These are phyloP conservation scores for Kalmanozyma brasiliensis DNA, from an alignment of 1,284 basidiomycete genomes.

Conservation along the genomic window DNA sequence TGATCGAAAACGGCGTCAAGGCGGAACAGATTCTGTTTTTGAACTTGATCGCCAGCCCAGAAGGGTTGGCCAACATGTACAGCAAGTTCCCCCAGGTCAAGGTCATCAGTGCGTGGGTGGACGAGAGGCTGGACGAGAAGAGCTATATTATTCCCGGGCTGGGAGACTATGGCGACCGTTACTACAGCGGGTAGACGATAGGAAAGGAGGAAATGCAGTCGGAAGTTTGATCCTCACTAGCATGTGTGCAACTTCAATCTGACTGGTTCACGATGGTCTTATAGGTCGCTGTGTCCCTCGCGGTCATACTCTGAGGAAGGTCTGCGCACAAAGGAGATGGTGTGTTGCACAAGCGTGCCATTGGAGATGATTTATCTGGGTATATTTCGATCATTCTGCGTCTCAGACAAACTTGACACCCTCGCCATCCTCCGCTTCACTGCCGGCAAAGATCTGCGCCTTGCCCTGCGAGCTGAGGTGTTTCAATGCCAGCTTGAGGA, in stretches of 20 bases:
- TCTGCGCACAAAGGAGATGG: neutral
- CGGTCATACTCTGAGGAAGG: too few species aligned
- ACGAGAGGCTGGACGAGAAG: conserved; percentile 87
- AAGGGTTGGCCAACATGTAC: conserved; percentile 87
- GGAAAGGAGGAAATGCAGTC: too few species aligned
- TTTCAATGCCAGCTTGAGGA: conserved; percentile 70
- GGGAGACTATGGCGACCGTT: conserved; percentile 65
- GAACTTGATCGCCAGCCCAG: conserved; percentile 91
- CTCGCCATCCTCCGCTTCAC: conserved; percentile 69
- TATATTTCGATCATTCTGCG: conserved; percentile 4
- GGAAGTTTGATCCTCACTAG: too few species aligned
- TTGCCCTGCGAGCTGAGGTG: conserved; percentile 70
- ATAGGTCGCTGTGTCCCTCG: too few species aligned
- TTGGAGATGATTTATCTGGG: conserved; percentile 1
- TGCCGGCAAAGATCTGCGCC: conserved; percentile 70
- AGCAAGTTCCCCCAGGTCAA: conserved; percentile 81
- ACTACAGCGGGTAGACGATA: conserved; percentile 59
- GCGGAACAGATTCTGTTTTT: conserved; percentile 91
- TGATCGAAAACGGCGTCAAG: conserved; percentile 83
- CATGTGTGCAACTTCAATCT: too few species aligned
- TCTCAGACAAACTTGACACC: conserved; percentile 71
- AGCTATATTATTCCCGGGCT: conserved; percentile 68
- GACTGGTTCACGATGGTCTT: too few species aligned
- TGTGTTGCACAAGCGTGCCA: neutral
- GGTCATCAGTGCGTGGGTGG: conserved; percentile 94